Evolutionary conservation across 495 filamentous ascomycete genomes (phyloP).

Genomic region (Evernia prunastri): DNA sequence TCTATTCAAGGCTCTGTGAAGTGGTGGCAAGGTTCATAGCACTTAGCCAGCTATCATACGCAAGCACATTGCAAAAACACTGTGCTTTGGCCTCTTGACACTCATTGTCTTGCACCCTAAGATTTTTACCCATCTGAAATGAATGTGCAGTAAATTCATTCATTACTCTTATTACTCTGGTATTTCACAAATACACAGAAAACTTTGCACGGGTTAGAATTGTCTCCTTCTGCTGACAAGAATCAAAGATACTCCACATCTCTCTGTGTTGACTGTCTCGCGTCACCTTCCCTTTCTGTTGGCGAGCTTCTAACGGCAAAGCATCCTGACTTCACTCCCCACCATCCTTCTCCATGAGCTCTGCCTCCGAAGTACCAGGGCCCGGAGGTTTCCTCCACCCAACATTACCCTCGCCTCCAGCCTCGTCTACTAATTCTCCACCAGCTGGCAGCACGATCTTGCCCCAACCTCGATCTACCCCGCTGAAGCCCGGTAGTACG

Average conservation of each 20-base stretch:
- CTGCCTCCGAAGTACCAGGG: constrained; percentile 27
- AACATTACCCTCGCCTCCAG: constrained; percentile 49
- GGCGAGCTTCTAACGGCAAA: neutral
- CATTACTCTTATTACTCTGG: neutral
- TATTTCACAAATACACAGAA: no score
- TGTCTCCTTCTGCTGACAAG: neutral
- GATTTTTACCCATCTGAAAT: neutral
- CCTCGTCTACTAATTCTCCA: constrained; percentile 37
- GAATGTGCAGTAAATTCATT: neutral
- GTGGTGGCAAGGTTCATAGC: neutral
- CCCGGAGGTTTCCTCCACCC: constrained; percentile 47
- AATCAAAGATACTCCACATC: neutral
- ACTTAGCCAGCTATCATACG: constrained; percentile 3
- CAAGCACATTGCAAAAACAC: neutral
- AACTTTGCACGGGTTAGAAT: neutral
- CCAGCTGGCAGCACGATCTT: constrained; percentile 44
- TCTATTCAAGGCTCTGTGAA: neutral
- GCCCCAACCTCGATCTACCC: constrained; percentile 56
- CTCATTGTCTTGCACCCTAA: neutral
- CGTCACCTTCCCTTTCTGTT: constrained; percentile 16
- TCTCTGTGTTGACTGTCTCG: constrained; percentile 1
- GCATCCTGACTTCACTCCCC: neutral
- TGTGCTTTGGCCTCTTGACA: neutral
- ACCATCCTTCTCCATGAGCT: constrained; percentile 6
- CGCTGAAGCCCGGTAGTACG: constrained; percentile 60